Conservation (phyloP, 768 basidiomycete species). For the Suillus clintonianus region DNA sequence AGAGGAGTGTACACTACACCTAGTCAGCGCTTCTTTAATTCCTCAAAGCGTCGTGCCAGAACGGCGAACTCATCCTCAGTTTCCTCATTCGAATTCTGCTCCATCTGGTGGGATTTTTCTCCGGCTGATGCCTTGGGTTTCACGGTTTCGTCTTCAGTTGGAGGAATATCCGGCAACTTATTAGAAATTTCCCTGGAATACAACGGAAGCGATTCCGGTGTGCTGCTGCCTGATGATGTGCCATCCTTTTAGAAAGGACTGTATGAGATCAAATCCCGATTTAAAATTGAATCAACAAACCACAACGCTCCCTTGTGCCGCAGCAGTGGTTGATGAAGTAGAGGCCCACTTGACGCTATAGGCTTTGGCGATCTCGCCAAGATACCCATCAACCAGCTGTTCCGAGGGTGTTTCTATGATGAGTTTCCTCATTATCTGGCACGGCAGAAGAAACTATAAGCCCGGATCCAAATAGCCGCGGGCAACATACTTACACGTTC, state of each 20-base stretch:
- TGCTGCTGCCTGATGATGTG: slow-evolving; percentile 5
- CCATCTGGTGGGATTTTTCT: slow-evolving; percentile 1
- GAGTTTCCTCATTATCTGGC: slow-evolving; percentile 77
- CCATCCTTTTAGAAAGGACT: background rate
- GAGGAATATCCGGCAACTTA: slow-evolving; percentile 54
- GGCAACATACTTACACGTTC: slow-evolving; percentile 61
- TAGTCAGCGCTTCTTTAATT: slow-evolving; percentile 75
- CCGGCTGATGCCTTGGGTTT: slow-evolving; percentile 17
- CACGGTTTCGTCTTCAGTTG: slow-evolving; percentile 48
- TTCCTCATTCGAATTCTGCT: slow-evolving; percentile 16
- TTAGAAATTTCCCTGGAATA: slow-evolving; percentile 30
- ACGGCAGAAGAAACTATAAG: slow-evolving; percentile 3
- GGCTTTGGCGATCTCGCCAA: slow-evolving; percentile 85
- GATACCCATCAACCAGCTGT: slow-evolving; percentile 83
- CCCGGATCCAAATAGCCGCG: background rate
- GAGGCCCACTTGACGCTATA: slow-evolving; percentile 76
- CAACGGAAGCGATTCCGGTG: slow-evolving; percentile 23
- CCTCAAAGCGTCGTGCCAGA: slow-evolving; percentile 79
- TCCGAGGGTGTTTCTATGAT: slow-evolving; percentile 65
- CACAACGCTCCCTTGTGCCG: slow-evolving; percentile 37
- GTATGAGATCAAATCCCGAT: background rate
- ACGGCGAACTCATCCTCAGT: slow-evolving; percentile 73
- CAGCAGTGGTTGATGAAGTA: slow-evolving; percentile 29
- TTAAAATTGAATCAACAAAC: slow-evolving; percentile 32
- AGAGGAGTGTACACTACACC: background rate